Evolutionary conservation across 306 rosid species (phyloP), one percentile per base, ranked within the genome.

Genomic region (Sesbania bispinosa): DNA sequence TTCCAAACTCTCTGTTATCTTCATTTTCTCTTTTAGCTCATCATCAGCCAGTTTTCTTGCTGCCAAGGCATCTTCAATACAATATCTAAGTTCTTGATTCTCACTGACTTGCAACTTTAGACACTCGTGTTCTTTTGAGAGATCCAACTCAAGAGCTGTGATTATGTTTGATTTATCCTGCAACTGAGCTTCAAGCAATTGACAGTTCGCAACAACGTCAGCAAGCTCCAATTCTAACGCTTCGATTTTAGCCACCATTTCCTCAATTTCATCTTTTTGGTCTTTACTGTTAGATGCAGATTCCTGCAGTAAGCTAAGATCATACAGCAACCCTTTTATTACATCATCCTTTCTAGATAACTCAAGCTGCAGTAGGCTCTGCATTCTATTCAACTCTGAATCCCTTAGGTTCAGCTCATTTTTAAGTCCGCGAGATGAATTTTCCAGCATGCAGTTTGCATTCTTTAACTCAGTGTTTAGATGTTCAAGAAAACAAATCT

Each of bases 281-380:
- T 94, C 99, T 81, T 89, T 87, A 18, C 64, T 83, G 69, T 79
- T 86, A 13, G 99, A 89, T 36, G 99, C 91, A 32, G 99, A 86
- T 83, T 94, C 99, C 81, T 94, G 99, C 80, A 94, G 83, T 87
- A 94, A 85, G 79, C 99, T 91, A 67, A 91, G 77, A 80, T 94
- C 99, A 62, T 91, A 94, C 55, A 86, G 52, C 79, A 94, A 69
- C 52, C 99, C 99, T 42, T 80, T 85, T 38, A 91, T 90, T 60
- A 94, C 85, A 38, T 87, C 95, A 6, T 91, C 97, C 87, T 86
- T 94, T 75, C 97, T 82, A 16, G 80, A 63, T 72, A 89, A 58
- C 80, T 94, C 99, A 67, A 80, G 75, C 64, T 79, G 87, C 51
- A 86, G 86, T 48, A 85, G 77, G 54, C 43, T 62, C 69, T 71